phyloP scores from a whole-genome alignment of 306 rosid species.

The Castanopsis chinensis region DNA sequence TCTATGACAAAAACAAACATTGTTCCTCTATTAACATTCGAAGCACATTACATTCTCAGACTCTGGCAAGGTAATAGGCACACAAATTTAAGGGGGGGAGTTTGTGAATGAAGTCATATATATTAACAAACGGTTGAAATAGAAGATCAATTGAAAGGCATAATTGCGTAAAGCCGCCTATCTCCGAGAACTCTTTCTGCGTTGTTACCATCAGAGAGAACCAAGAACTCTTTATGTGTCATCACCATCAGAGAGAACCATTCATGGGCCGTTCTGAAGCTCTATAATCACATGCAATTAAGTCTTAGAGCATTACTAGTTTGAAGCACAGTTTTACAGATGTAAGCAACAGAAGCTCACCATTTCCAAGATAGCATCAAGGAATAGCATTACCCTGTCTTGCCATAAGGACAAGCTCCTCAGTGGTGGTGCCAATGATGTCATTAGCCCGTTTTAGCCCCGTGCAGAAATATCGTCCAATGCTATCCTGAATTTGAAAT shows the following conservation, averaged over 20 bases:
- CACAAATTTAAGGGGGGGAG: neutral
- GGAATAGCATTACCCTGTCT: conserved; percentile 39
- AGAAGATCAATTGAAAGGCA: neutral
- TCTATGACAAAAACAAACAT: neutral
- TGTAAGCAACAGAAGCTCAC: conserved; percentile 15
- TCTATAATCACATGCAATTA: neutral
- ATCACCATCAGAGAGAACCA: no score
- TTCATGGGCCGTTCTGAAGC: neutral
- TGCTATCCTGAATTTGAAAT: conserved; percentile 58
- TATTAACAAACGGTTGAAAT: neutral
- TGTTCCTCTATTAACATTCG: neutral
- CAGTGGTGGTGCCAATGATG: conserved; percentile 91
- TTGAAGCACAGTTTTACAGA: conserved; percentile 20
- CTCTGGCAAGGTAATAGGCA: neutral
- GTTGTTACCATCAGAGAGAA: no score
- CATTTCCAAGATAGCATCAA: conserved; percentile 20
- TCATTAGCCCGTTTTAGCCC: conserved; percentile 90
- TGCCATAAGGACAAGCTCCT: conserved; percentile 79
- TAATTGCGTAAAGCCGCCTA: neutral
- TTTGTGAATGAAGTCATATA: neutral
- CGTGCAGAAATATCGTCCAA: conserved; percentile 75
- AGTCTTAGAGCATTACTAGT: conserved; percentile 13
- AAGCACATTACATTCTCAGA: neutral
- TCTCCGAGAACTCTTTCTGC: neutral
- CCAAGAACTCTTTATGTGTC: no score